A percentile compares a stretch with the other conserved stretches of the same genome.
Evolutionary conservation across 805 yeast genomes (phyloP).

Genomic region (Wickerhamiella qilinensis): DNA sequence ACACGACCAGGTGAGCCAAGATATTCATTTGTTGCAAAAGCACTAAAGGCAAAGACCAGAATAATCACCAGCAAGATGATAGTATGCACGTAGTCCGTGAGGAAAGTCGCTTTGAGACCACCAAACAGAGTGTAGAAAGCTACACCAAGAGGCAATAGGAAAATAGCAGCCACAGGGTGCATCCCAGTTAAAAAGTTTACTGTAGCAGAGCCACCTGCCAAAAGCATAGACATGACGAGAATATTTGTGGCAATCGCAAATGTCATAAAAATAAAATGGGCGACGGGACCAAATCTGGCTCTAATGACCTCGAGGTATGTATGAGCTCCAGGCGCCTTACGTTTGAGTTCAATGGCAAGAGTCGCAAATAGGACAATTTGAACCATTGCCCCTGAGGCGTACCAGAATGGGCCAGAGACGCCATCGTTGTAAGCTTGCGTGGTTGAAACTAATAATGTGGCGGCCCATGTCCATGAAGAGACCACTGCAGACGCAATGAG

Average conservation of each 20-base stretch:
- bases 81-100: conserved; percentile 71
- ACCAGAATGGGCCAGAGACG: conserved; percentile 63
- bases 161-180: conserved; percentile 67
- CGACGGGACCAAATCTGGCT: conserved; percentile 61
- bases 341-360: conserved; percentile 75
- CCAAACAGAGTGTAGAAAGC: conserved; percentile 62
- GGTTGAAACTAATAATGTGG: conserved; percentile 57
- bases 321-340: conserved; percentile 82
- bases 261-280: conserved; percentile 45
- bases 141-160: conserved; percentile 69
- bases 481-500: conserved; percentile 82
- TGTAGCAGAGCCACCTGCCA: conserved; percentile 82
- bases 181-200: conserved; percentile 69
- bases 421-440: conserved; percentile 70
- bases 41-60: conserved; percentile 63
- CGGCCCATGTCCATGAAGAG: conserved; percentile 91
- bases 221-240: conserved; percentile 79
- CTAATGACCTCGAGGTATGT: conserved; percentile 75
- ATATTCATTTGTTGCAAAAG: conserved; percentile 50
- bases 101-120: conserved; percentile 67
- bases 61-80: conserved; percentile 64
- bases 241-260: conserved; percentile 81
- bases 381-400: conserved; percentile 84
- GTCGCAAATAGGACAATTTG: conserved; percentile 79
- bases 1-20: conserved; percentile 75